These are phyloP conservation scores for Tylopilus plumbeoviolaceoides DNA, from an alignment of 768 basidiomycete genomes.

Conservation along the genomic window DNA sequence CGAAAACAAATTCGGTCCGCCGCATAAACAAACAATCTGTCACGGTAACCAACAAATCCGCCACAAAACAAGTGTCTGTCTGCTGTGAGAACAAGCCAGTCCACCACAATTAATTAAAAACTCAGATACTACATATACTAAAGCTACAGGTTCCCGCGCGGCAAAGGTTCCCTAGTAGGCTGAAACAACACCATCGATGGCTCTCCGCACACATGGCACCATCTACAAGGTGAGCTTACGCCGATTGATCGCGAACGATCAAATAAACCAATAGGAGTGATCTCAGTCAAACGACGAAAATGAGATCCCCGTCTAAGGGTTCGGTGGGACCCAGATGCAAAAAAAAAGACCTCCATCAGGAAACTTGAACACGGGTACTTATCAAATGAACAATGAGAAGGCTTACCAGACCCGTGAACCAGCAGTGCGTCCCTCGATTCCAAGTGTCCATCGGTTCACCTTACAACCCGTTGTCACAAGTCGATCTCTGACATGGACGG, in stretches of 20 bases:
- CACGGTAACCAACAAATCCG: too few relatives aligned
- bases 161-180: too few relatives aligned
- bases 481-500: conserved; percentile 55
- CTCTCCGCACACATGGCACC: neutral
- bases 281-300: conserved; percentile 4
- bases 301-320: conserved; percentile 7
- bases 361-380: conserved; percentile 1
- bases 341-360: neutral
- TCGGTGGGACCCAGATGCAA: conserved; percentile 2
- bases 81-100: too few relatives aligned
- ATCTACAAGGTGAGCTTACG: conserved; percentile 6
- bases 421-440: conserved; percentile 37
- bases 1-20: too few relatives aligned
- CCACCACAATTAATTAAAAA: too few relatives aligned
- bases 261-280: neutral
- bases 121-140: too few relatives aligned
- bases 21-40: too few relatives aligned
- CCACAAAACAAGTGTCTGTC: too few relatives aligned
- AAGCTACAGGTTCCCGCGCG: too few relatives aligned
- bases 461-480: conserved; percentile 26
- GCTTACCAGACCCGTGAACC: conserved; percentile 42
- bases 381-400: neutral
- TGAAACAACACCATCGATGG: neutral
- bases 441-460: conserved; percentile 2
- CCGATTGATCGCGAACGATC: neutral